Base-by-base conservation (phyloP, 148 eudicot species). In the Rhododendron ovatum region DNA sequence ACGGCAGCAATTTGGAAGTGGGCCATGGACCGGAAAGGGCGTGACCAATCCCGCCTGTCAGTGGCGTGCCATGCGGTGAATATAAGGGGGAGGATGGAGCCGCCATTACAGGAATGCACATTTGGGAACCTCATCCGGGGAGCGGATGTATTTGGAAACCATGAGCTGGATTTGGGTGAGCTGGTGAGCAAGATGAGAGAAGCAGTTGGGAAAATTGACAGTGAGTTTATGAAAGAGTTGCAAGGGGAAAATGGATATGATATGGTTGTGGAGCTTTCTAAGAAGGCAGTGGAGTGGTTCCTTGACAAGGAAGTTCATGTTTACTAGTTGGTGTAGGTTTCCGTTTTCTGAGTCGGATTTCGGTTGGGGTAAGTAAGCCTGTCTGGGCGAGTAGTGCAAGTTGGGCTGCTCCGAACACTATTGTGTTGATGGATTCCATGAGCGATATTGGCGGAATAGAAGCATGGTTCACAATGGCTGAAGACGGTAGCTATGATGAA, bases 331-430 rank as follows among this genome's bases (percentile, higher is more conserved):
- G 89, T 90, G 93, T 55, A 81, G 88, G 53, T 91, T 90, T 83
- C 87, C 92, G 35, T 76, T 89, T 3, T 86, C 86, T 77, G 89
- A 88, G 22, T 86, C 83, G 5, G 90, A 91, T 81, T 91, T 91
- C 82, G 91, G 93, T 22, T 91, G 88, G 87, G 91, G 91, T 37
- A 86, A n/a, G n/a, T n/a, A 86, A 88, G 82, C 91, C 93, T 22
- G 20, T 12, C 18, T 92, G 94, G 93, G 85, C 84, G 30, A 88
- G 91, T 59, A 33, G 61, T 53, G 85, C 83, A 7, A 82, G 89
- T 22, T 82, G 81, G 83, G 69, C 78, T 63, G 12, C 69, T 20
- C 39, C 83, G 43, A 82, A 92, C 78, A 20, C 79, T n/a, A 33
- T 88, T 4, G 78, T 88, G 37, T 79, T 91, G 53, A 50, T 88